phyloP scores from a whole-genome alignment of 441 rosid genomes.

The Francoa sonchifolia region DNA sequence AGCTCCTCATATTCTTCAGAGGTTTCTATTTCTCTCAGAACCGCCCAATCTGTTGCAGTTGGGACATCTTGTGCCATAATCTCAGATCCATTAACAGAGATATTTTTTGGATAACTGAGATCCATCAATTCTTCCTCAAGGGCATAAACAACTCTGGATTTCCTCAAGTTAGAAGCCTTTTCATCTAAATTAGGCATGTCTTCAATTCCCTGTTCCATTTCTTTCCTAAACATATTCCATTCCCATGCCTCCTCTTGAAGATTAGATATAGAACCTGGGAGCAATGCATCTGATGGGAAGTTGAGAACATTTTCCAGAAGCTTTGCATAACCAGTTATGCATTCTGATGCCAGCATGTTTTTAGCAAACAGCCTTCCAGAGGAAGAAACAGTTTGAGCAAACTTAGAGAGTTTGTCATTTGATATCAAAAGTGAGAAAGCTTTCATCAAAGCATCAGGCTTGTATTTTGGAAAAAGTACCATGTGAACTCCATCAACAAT shows the following conservation, averaged over 20 bases:
- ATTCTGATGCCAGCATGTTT: conserved; percentile 72
- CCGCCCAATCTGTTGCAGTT: conserved; percentile 60
- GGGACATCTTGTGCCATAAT: conserved; percentile 38
- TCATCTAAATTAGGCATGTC: conserved; percentile 23
- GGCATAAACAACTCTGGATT: conserved; percentile 39
- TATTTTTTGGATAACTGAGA: conserved; percentile 24
- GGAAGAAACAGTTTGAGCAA: conserved; percentile 60
- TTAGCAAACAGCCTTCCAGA: conserved; percentile 73
- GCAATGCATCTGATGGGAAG: conserved; percentile 67
- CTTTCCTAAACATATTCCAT: conserved; percentile 53
- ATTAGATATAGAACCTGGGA: conserved; percentile 58
- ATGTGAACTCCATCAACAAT: conserved; percentile 63
- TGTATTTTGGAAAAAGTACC: conserved; percentile 46
- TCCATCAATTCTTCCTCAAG: conserved; percentile 53
- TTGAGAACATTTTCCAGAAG: conserved; percentile 67
- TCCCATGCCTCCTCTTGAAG: conserved; percentile 67
- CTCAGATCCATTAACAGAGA: conserved; percentile 32
- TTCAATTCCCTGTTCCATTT: conserved; percentile 27
- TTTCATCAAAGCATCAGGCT: conserved; percentile 57
- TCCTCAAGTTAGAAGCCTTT: conserved; percentile 19
- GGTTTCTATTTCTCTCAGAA: conserved; percentile 49
- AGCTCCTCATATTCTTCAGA: conserved; percentile 67
- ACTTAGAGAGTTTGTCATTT: conserved; percentile 68
- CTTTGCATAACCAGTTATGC: conserved; percentile 58
- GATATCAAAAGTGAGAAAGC: conserved; percentile 68